Base-by-base conservation (phyloP, 2,329 filamentous ascomycete genomes). In the Paraphaeosphaeria sporulosa region DNA sequence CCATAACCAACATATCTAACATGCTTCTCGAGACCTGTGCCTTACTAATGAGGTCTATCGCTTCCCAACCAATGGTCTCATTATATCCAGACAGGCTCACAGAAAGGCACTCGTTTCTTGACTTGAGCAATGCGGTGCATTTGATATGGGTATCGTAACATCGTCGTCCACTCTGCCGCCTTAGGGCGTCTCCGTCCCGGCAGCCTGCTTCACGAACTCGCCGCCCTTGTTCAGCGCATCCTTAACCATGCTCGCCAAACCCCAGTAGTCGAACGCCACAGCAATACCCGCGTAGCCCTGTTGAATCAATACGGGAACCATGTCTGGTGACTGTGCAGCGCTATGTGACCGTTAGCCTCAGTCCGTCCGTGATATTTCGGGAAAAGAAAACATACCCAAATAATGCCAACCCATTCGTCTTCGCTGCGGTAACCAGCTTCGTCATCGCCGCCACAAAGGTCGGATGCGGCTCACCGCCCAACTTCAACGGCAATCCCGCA, bases 251-350 rank as follows among this genome's bases (percentile, higher is more conserved):
- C 62, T 62, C 7, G 68, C 61, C 23, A 70, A 54, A 1, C 61
- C 66, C 70, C 70, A 71, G n/a, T 68, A 61, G 59, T 71, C 69
- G 25, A 71, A 71, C n/a, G 67, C 61, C 44, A 71, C 66, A 21
- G 58, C 66, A 52, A 72, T 68, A 10, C 61, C 62, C 4, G 64
- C 54, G 42, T 60, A 62, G 1, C 70, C 69, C 13, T 58, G 60
- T 42, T 72, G 64, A 13, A 71, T 65, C 51, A 70, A 47, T 63
- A 65, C 64, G 0, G 69, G 69, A 36, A 71, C 53, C 59, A 65
- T 60, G 1, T 70, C 65, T 2, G 66, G 23, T 4, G 46, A 61
- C 56, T 70, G 21, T 1, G 64, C 69, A 57, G 63, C 69, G 59
- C 66, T 70, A 21, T 25, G 25, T 21, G 7, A 17, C 5, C 6